Conservation (phyloP, 345 rosid species). For the Euphorbia tirucalli region DNA sequence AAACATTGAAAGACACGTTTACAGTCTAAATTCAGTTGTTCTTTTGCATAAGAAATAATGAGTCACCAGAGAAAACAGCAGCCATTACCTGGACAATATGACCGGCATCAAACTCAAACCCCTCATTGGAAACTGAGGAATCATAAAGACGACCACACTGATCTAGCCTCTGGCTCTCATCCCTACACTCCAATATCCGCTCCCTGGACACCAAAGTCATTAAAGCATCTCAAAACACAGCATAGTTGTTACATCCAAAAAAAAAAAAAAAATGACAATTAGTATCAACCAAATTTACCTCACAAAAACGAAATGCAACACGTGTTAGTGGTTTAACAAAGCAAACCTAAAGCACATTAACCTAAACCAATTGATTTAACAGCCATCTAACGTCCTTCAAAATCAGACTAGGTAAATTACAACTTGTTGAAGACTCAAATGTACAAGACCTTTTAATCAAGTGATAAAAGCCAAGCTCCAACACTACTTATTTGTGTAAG, state of each 20-base stretch:
- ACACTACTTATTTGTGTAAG: no score
- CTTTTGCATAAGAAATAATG: neutral
- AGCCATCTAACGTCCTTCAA: neutral
- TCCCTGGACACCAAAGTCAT: conserved; percentile 47
- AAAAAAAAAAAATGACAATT: neutral
- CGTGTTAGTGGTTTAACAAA: neutral
- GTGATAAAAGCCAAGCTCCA: no score
- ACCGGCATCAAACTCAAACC: conserved; percentile 86
- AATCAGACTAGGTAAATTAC: neutral
- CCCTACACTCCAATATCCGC: conserved; percentile 71
- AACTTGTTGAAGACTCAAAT: neutral
- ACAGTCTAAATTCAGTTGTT: neutral
- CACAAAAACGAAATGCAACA: neutral
- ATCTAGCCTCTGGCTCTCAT: conserved; percentile 89
- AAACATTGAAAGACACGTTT: neutral
- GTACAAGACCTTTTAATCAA: no score
- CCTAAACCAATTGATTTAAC: neutral
- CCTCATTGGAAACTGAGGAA: conserved; percentile 84
- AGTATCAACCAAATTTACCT: neutral
- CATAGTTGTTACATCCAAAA: neutral
- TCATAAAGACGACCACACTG: conserved; percentile 91
- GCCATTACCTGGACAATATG: conserved; percentile 73
- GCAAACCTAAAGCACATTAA: neutral
- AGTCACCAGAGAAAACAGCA: conserved; percentile 5
- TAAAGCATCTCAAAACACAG: conserved; percentile 6